Evolutionary conservation across 352 stramenopile genomes (phyloP).

Genomic region (Globisporangium okanoganense): DNA sequence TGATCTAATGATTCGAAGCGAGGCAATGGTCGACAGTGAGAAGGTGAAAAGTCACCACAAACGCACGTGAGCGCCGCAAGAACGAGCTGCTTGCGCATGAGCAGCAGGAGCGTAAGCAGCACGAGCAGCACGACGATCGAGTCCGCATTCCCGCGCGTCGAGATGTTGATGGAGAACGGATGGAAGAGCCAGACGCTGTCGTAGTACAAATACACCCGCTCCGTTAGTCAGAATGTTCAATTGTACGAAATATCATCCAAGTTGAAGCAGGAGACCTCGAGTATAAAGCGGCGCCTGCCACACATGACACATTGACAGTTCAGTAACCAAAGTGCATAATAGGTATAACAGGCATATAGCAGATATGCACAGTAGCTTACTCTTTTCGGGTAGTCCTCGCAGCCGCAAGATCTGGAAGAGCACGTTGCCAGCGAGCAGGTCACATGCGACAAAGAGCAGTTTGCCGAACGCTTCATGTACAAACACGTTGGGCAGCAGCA

Average conservation of each 20-base stretch:
- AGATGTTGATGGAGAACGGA: constrained; percentile 98
- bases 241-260: not conserved
- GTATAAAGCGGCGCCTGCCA: constrained; percentile 56
- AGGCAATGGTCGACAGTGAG: too few relatives aligned
- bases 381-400: constrained; percentile 48
- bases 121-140: constrained; percentile 93
- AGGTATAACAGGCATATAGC: not conserved
- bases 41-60: not conserved
- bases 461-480: constrained; percentile 89
- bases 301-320: not conserved
- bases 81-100: constrained; percentile 78
- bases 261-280: constrained; percentile 22
- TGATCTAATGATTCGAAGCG: too few relatives aligned
- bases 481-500: constrained; percentile 75
- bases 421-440: constrained; percentile 91
- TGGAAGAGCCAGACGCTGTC: constrained; percentile 95
- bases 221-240: not conserved
- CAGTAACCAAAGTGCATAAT: not conserved
- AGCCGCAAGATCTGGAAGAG: constrained; percentile 85
- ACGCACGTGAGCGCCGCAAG: constrained; percentile 65
- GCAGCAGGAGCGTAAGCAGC: constrained; percentile 86
- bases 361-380: constrained; percentile 17
- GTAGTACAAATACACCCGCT: not conserved
- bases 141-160: constrained; percentile 97
- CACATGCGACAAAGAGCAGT: constrained; percentile 94